Evolutionary conservation across 31 red algal genomes (phyloP), one percentile per base, ranked within the genome.

Genomic region (Porphyra umbilicalis): DNA sequence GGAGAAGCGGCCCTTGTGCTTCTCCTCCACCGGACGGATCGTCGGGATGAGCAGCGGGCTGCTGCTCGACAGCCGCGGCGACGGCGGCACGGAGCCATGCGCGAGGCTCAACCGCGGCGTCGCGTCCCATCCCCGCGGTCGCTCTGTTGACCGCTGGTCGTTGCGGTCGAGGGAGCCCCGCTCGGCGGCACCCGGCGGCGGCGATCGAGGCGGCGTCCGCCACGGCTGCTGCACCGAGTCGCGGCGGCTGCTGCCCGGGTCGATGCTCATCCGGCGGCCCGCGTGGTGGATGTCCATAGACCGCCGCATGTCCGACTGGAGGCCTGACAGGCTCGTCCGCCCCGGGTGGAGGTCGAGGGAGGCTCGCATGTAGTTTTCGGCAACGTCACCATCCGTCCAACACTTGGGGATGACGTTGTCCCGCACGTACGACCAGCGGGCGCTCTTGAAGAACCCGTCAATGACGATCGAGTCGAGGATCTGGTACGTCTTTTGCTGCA

Each of bases 371-470:
- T 71, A 71, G 20, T 71, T 1, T 29, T 29, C 57, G 20, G 57
- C 57, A 29, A 29, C 57, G 57, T 71, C 30, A 29, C 57, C 57
- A 18, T 71, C 57, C 11, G 57, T 71, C 92, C 92, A 94, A 39
- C 84, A 84, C 14, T 46, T 10, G 25, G 92, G 92, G 1, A 94
- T 81, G 33, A 90, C 87, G 79, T 87, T 94, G 37, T 87, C 87
- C n/a, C 84, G 77, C 75, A 94, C 92, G 75, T 94, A 94, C 20
- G 88, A 91, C 93, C 93, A 95, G 30, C 89, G 75, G 32, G 83
- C 86, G 9, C 81, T 75, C 85, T 95, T 95, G 83, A 89, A 89
- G 18, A 80, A 79, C 40, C 86, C 87, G 78, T 91, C 93, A 36
- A 91, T 88, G n/a, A 74, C 83, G 4, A 91, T 35, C 29, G 39